Evolutionary conservation across 371 early-diverging fungal genomes (phyloP), one percentile per base, ranked within the genome.

Genomic region (Coemansia sp.): DNA sequence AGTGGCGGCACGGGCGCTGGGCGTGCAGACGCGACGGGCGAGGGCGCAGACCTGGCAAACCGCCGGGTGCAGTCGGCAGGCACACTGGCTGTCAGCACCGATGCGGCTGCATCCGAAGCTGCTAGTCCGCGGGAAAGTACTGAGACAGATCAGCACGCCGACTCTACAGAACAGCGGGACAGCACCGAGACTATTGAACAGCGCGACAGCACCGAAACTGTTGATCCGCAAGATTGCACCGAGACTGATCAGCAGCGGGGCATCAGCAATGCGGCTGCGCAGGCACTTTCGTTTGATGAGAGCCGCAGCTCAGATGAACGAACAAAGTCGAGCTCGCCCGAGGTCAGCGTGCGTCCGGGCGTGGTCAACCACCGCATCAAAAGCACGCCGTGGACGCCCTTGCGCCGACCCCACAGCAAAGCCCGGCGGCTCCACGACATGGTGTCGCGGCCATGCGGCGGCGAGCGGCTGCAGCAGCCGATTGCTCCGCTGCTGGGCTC

Each of bases 1-100:
- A 35, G 53, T 9, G 36, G 53, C n/a, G n/a, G n/a, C n/a, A n/a
- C n/a, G n/a, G n/a, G n/a, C n/a, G n/a, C 42, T 41, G 42, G 36
- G 11, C 4, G 34, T 10, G 40, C 40, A 40, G 40, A 40, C 40
- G 40, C 10, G n/a, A 31, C 13, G 1, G 51, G 30, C n/a, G 43
- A 47, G 3, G 32, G 20, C 5, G 47, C 5, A 31, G 47, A 6
- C 13, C 16, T 47, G 47, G 45, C 3, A 3, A 57, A 16, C 35
- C 45, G 57, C 16, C 47, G 57, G 8, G 57, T 57, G 35, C 57
- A 47, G 36, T 57, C 57, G 4, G 57, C 57, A 0, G 45, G 43
- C 2, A 57, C 57, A 13, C 36, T 57, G 47, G 47, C 45, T 6
- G 47, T 16, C 40, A 47, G 65, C 59, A 58, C 38, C 31, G 14